Percentiles rank a stretch among this genome's conserved stretches.
These are phyloP conservation scores for Evansstolkia leycettana DNA, from an alignment of 495 filamentous ascomycete genomes.

Conservation along the genomic window DNA sequence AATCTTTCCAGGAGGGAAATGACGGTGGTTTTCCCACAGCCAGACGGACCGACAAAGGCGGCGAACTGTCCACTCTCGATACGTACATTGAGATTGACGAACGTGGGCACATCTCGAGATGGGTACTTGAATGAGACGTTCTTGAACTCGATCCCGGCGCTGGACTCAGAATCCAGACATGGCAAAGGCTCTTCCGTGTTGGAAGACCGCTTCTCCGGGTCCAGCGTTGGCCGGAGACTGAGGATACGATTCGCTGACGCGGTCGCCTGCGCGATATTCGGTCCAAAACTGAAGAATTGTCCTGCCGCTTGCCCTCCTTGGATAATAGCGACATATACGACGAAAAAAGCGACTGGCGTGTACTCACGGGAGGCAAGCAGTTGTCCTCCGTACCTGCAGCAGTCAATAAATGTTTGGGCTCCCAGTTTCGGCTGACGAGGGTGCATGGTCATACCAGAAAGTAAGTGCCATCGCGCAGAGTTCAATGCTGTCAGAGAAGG, in stretches of 20 bases:
- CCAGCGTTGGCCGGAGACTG: constrained; percentile 2
- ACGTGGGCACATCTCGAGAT: constrained; percentile 37
- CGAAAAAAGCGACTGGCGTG: constrained; percentile 38
- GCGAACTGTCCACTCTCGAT: constrained; percentile 55
- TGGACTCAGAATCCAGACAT: not conserved
- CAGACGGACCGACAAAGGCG: constrained; percentile 58
- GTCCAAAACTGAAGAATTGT: constrained; percentile 36
- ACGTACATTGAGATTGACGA: constrained; percentile 22
- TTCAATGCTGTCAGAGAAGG: constrained; percentile 26
- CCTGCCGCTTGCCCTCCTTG: constrained; percentile 42
- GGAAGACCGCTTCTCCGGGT: not conserved
- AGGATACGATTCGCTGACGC: constrained; percentile 45
- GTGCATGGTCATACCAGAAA: constrained; percentile 51
- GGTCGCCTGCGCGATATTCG: constrained; percentile 43
- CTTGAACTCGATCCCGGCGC: constrained; percentile 21
- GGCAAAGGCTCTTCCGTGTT: not conserved
- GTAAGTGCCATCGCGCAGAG: constrained; percentile 44
- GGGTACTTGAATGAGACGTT: constrained; percentile 50
- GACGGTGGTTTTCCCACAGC: constrained; percentile 62
- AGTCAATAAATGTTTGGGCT: not conserved
- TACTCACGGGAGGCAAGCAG: constrained; percentile 41
- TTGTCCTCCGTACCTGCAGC: constrained; percentile 39
- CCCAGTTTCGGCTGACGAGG: too few species aligned
- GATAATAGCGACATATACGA: constrained; percentile 47
- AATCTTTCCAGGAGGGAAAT: constrained; percentile 53